These are phyloP conservation scores for Ustilago sp. DNA, from an alignment of 1,284 basidiomycete species.

Conservation along the genomic window DNA sequence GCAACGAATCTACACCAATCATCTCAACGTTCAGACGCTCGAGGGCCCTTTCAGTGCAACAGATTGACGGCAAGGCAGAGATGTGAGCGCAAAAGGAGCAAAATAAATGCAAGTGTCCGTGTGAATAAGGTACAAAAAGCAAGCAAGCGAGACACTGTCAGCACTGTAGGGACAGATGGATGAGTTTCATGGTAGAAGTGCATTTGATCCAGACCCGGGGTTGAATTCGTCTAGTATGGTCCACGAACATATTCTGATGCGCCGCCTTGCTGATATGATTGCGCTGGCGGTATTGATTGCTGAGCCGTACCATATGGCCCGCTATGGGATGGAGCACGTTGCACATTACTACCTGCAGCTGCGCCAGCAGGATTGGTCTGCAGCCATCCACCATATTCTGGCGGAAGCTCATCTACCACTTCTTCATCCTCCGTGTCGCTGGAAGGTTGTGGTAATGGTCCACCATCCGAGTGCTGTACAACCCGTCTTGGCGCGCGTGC, in stretches of 20 bases:
- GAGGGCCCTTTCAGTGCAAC: not conserved
- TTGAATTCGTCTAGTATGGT: not conserved
- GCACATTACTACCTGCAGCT: constrained; percentile 1
- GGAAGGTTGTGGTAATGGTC: constrained; percentile 43
- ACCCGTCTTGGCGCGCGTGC: constrained; percentile 23
- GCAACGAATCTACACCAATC: constrained; percentile 1
- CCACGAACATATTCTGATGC: constrained; percentile 5
- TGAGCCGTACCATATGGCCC: not conserved
- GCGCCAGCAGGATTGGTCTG: constrained; percentile 7
- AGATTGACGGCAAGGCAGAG: not conserved
- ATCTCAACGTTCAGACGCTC: not conserved
- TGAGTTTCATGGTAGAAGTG: not conserved
- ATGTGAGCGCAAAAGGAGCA: not conserved
- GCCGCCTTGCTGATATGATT: not conserved
- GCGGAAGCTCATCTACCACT: constrained; percentile 47
- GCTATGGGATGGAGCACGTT: not conserved
- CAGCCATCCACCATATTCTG: constrained; percentile 55
- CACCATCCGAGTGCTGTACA: constrained; percentile 49
- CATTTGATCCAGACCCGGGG: not conserved
- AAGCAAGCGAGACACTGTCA: not conserved
- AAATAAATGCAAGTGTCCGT: not conserved
- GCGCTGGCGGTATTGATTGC: not conserved
- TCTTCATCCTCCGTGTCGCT: constrained; percentile 54
- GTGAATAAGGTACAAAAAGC: constrained; percentile 4
- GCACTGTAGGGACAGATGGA: not conserved